Conservation (phyloP, 2,329 filamentous ascomycete species). For the Ascosphaera aggregata region DNA sequence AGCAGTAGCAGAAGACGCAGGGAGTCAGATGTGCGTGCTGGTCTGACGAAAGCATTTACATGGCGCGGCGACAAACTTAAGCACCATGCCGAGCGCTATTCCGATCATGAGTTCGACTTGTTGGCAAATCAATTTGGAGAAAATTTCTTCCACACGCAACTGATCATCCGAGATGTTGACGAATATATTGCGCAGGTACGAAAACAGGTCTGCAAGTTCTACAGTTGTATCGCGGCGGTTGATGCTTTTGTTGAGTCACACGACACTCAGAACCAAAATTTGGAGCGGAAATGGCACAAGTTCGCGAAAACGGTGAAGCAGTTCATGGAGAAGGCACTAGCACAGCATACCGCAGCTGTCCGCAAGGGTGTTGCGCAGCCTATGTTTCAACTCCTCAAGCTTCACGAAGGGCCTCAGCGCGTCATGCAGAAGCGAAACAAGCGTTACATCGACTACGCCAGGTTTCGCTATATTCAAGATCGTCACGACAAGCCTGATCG, state of each 20-base stretch:
- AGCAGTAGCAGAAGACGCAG: conserved; percentile 49
- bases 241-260: conserved; percentile 52
- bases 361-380: conserved; percentile 68
- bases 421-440: conserved; percentile 92
- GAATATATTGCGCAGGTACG: conserved; percentile 68
- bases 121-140: conserved; percentile 73
- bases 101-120: conserved; percentile 62
- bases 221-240: conserved; percentile 58
- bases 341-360: conserved; percentile 55
- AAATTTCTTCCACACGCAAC: conserved; percentile 76
- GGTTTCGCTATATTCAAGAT: conserved; percentile 52
- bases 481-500: conserved; percentile 69
- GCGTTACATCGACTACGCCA: conserved; percentile 71
- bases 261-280: conserved; percentile 52
- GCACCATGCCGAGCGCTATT: conserved; percentile 42
- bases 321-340: conserved; percentile 57
- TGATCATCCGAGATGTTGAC: conserved; percentile 84
- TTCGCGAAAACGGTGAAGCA: conserved; percentile 76
- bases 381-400: conserved; percentile 52
- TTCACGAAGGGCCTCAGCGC: conserved; percentile 62
- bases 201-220: conserved; percentile 57
- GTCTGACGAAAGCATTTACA: conserved; percentile 70
- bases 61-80: conserved; percentile 71
- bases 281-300: conserved; percentile 84
- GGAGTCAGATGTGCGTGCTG: conserved; percentile 67